Evolutionary conservation across 2,329 filamentous ascomycete genomes (phyloP), one percentile per base, ranked within the genome.

Genomic region (Bipolaris bicolor): DNA sequence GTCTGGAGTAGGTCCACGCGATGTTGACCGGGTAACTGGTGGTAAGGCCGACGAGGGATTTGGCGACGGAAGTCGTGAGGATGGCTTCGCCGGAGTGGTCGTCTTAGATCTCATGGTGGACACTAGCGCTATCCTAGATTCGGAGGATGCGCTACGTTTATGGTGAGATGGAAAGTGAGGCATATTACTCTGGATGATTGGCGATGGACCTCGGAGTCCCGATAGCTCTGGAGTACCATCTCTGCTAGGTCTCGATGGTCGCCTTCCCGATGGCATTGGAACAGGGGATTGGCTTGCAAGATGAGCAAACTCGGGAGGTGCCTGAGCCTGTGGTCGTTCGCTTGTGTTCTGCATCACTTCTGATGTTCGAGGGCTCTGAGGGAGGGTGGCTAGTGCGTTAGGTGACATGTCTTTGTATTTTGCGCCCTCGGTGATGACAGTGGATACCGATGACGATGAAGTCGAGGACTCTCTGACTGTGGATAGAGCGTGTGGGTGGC

Each of bases 361-460:
- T 11, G 59, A 58, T 5, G 60, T 33, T 44, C 61, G 67, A 10
- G 87, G 86, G 54, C 83, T 90, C 10, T 84, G 84, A 10, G 86
- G 82, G n/a, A 75, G 66, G 7, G 67, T 62, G 15, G 68, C 65
- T 36, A 75, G 58, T 15, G 61, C 64, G 24, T 61, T 55, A 31
- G 66, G 58, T 5, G 73, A 68, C 61, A 75, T 78, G 10, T 77
- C 76, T 40, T 78, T 72, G 73, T 80, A 60, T 74, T 55, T 81
- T 59, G 73, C 80, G 11, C 81, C 81, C 22, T 80, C 82, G 15
- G 79, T 83, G 33, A 86, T 83, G 7, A 90, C 83, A 2, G 88
- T 90, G 6, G 88, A 90, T 58, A 84, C 86, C 5, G 88, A 90
- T 0, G 89, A 91, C 0, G 89, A 91, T 1, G 89, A 92, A 20